Evolutionary conservation across 345 rosid genomes (phyloP).

Genomic region (Euphorbia tirucalli): DNA sequence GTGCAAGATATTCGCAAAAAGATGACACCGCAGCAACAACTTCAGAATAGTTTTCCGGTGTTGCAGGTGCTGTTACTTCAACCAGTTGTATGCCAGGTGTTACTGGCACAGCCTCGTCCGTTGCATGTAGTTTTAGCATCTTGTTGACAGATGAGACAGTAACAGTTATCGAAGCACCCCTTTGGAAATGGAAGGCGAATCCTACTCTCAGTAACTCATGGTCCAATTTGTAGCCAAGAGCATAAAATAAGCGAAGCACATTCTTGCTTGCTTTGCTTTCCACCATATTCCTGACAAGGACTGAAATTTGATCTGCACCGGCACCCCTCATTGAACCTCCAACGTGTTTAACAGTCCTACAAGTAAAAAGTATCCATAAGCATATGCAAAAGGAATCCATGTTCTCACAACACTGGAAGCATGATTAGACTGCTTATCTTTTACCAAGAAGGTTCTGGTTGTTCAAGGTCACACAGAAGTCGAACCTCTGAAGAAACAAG

Average conservation of each 20-base stretch:
- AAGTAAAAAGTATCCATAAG: neutral
- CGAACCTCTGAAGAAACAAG: constrained; percentile 70
- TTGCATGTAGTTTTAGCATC: constrained; percentile 81
- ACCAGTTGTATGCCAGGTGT: constrained; percentile 98
- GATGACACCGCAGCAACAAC: constrained; percentile 76
- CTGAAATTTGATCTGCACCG: constrained; percentile 89
- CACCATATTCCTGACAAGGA: constrained; percentile 73
- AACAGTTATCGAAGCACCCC: constrained; percentile 68
- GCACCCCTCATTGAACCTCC: constrained; percentile 92
- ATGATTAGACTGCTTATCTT: neutral
- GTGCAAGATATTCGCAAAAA: constrained; percentile 94
- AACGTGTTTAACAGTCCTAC: constrained; percentile 87
- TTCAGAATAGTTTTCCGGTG: constrained; percentile 79
- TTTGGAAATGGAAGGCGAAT: constrained; percentile 79
- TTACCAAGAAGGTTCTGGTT: constrained; percentile 84
- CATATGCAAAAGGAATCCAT: neutral
- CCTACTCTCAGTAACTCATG: constrained; percentile 90
- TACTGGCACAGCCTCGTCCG: constrained; percentile 85
- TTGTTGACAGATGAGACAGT: constrained; percentile 79
- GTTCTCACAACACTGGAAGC: neutral
- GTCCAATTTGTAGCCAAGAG: constrained; percentile 91
- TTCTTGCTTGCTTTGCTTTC: constrained; percentile 99
- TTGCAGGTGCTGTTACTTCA: constrained; percentile 92
- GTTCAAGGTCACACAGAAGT: constrained; percentile 87
- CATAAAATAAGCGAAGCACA: constrained; percentile 62